phyloP scores from a whole-genome alignment of 2,329 filamentous ascomycete genomes.

The Aspergillus terreus region DNA sequence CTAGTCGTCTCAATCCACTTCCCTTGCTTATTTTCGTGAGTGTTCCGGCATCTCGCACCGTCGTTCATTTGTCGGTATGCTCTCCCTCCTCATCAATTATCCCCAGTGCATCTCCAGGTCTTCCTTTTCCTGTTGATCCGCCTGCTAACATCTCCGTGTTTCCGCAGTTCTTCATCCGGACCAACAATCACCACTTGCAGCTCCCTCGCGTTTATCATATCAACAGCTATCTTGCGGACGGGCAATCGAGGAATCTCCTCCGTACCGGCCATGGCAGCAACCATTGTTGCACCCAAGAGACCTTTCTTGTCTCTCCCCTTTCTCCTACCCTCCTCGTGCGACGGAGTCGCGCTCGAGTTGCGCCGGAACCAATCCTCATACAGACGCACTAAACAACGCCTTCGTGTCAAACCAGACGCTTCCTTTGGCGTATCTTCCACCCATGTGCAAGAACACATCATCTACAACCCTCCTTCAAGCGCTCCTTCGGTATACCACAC shows the following conservation, averaged over 20 bases:
- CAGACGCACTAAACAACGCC: slow-evolving; percentile 48
- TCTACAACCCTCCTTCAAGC: slow-evolving; percentile 65
- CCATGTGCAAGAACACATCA: slow-evolving; percentile 50
- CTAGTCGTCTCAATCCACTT: too few relatives aligned
- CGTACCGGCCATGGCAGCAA: slow-evolving; percentile 25
- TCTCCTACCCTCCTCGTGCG: slow-evolving; percentile 36
- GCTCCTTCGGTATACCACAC: slow-evolving; percentile 63
- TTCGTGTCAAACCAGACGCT: slow-evolving; percentile 51
- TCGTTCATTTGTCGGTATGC: not conserved
- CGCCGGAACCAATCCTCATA: slow-evolving; percentile 49
- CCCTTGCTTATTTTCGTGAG: too few relatives aligned
- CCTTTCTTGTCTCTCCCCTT: slow-evolving; percentile 36
- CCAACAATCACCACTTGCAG: too few relatives aligned
- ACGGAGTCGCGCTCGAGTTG: slow-evolving; percentile 27
- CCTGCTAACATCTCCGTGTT: too few relatives aligned
- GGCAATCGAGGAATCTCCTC: too few relatives aligned
- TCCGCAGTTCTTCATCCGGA: too few relatives aligned
- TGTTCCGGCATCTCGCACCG: too few relatives aligned
- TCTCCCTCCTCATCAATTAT: not conserved
- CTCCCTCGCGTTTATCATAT: too few relatives aligned
- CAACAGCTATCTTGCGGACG: too few relatives aligned
- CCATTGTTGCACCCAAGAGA: slow-evolving; percentile 28
- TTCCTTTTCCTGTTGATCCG: not conserved
- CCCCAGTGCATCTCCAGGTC: not conserved
- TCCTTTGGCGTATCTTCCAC: slow-evolving; percentile 42